Evolutionary conservation across 305 asterid genomes (phyloP), one percentile per base, ranked within the genome.

Genomic region (Stenogyne calaminthoides): DNA sequence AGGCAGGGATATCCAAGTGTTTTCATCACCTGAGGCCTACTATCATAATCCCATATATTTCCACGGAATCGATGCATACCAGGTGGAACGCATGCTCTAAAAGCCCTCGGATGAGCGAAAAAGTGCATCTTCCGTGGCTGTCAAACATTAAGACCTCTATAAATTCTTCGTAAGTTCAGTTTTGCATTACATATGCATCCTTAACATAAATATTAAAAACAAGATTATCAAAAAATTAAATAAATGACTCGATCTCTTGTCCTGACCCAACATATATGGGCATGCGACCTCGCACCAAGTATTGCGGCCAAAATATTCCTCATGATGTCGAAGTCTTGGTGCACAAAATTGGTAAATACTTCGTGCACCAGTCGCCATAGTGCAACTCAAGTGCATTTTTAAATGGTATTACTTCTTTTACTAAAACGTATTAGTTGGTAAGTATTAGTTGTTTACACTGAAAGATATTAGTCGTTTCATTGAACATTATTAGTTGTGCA

Each of bases 41-140:
- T 57, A 34, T 89, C 98, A 73, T 86, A 95, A 77, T 92, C 97
- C 98, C 99, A 95, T 76, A 95, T 87, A 75, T 90, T 95, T 73
- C 98, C 98, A 69, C 97, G 95, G 74, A 95, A 95, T 10, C 98
- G 83, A 85, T 95, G 99, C 98, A 95, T 95, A 16, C 99, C 99
- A 55, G 99, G 99, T 69, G 99, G 99, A 74, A 95, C 99, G 67
- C 99, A 95, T 37, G 99, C 99, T 80, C 99, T 81, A 95, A n/a
- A n/a, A 76, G 92, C 89, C 81, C 99, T 84, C 0, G 99, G 99
- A 67, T 92, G 99, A 34, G 96, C 90, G n/a, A 82, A 95, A 95
- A 18, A 95, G 95, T 14, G 98, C 93, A 64, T 90, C 98, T 84
- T 95, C 97, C 2, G 98, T 73, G 93, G 96, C 99, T 95, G 93